Evolutionary conservation across 1,139 yeast species (phyloP).

Genomic region (Candida glucosophila): DNA sequence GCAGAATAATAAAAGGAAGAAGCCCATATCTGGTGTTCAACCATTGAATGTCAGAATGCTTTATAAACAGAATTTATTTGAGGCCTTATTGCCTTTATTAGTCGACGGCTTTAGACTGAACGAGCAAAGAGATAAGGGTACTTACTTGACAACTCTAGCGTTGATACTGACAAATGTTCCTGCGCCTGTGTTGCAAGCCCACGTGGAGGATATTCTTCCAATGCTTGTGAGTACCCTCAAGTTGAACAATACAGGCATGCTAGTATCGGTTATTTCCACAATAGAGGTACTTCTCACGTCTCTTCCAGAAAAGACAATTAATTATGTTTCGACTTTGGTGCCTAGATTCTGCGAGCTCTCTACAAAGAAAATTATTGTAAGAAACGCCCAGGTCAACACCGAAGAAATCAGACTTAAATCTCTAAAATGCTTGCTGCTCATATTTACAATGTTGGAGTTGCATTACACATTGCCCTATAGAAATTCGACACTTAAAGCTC

Average conservation of each 20-base stretch:
- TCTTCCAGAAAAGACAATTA: constrained; percentile 36
- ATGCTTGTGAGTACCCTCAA: constrained; percentile 59
- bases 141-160: constrained; percentile 59
- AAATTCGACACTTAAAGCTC: constrained; percentile 35
- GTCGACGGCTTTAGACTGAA: constrained; percentile 22
- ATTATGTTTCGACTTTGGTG: constrained; percentile 48
- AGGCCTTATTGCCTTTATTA: constrained; percentile 42
- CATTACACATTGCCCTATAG: constrained; percentile 44
- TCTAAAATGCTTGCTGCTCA: constrained; percentile 44
- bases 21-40: constrained; percentile 39
- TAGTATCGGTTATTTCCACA: constrained; percentile 55
- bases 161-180: constrained; percentile 60
- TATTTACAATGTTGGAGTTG: constrained; percentile 33
- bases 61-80: constrained; percentile 74
- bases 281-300: constrained; percentile 47
- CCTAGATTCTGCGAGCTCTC: constrained; percentile 42
- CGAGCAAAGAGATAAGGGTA: constrained; percentile 14
- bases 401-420: constrained; percentile 48
- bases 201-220: constrained; percentile 59
- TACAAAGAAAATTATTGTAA: constrained; percentile 13
- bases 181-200: constrained; percentile 49
- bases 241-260: constrained; percentile 35
- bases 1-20: constrained; percentile 13
- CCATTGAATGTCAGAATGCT: constrained; percentile 55
- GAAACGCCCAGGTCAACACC: constrained; percentile 15